These are phyloP conservation scores for Mycena floridula DNA, from an alignment of 768 basidiomycete genomes.

Conservation along the genomic window DNA sequence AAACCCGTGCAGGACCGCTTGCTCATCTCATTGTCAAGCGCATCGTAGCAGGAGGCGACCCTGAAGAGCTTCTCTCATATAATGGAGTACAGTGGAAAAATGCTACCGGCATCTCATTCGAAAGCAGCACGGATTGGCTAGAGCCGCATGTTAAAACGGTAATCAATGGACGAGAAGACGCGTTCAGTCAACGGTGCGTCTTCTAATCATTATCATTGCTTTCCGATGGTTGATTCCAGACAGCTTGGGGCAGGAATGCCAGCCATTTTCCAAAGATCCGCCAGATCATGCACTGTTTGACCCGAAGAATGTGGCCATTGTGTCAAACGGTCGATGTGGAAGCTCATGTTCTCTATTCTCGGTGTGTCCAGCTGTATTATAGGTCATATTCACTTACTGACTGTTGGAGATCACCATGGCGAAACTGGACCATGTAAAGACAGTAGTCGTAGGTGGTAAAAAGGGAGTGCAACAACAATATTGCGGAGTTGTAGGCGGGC, in stretches of 20 bases:
- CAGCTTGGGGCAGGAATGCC: slow-evolving; percentile 43
- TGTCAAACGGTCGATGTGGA: slow-evolving; percentile 52
- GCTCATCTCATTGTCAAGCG: slow-evolving; percentile 26
- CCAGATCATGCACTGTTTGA: slow-evolving; percentile 43
- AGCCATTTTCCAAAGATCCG: slow-evolving; percentile 29
- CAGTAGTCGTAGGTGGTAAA: slow-evolving; percentile 51
- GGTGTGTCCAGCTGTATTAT: slow-evolving; percentile 7
- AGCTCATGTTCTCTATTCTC: slow-evolving; percentile 43
- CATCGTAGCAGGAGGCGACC: slow-evolving; percentile 23
- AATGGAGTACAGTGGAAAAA: slow-evolving; percentile 25
- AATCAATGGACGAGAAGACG: slow-evolving; percentile 30
- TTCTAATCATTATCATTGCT: neutral
- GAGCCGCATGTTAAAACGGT: slow-evolving; percentile 21
- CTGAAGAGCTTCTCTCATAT: slow-evolving; percentile 20
- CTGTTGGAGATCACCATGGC: slow-evolving; percentile 49
- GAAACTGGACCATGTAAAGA: slow-evolving; percentile 49
- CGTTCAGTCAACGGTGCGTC: slow-evolving; percentile 35
- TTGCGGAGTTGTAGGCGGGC: slow-evolving; percentile 60
- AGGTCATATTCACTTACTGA: neutral
- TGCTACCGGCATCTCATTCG: slow-evolving; percentile 25
- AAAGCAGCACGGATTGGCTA: slow-evolving; percentile 27
- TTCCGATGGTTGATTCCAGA: neutral
- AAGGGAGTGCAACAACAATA: slow-evolving; percentile 44
- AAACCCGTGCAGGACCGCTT: slow-evolving; percentile 27
- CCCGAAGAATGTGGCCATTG: slow-evolving; percentile 40